Base-by-base conservation (phyloP, 495 filamentous ascomycete species). In the Penicillium chermesinum region DNA sequence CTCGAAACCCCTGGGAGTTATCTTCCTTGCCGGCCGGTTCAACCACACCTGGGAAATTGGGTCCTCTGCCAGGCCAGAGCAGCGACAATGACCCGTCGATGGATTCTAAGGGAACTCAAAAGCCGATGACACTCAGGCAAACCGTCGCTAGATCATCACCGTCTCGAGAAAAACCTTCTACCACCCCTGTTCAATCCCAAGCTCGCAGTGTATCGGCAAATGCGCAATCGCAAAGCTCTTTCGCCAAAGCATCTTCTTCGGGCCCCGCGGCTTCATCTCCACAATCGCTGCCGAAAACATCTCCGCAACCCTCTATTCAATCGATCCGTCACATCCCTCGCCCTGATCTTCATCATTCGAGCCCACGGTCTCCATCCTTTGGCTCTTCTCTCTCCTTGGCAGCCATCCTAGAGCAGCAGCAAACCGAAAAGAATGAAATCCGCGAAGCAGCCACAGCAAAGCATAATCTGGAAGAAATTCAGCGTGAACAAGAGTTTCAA, bases 401-500 rank as follows among this genome's bases (percentile, higher is more conserved):
- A n/a, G 86, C 95, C 48, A 97, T 98, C 45, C 83, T 97, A 18
- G 79, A 81, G 13, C 84, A 91, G 60, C 88, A 98, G 66, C 81
- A 85, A 61, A 81, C 79, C 6, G 91, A 95, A 51, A 93, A 96
- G 56, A 80, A 90, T 49, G 75, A 81, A 41, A 79, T 93, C 50
- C 82, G 79, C 34, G 90, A 95, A 65, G 88, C 88, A n/a, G 73
- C 73, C 10, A 81, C 76, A 0, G 85, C 87, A 2, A 95, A 94
- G 63, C 77, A 91, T 35, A 89, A 84, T 49, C 65, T 98, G 34
- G 79, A 91, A 58, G 93, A 97, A 34, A 98, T 98, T 53, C 94
- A 98, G 60, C 80, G 86, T 41, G 93, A 98, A 63, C 93, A 98
- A 63, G 88, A 89, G 27, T 98, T 98, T 66, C 87, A 95, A 63